Evolutionary conservation across 345 rosid species (phyloP), one percentile per base, ranked within the genome.

Genomic region (Rhizophora apiculata): DNA sequence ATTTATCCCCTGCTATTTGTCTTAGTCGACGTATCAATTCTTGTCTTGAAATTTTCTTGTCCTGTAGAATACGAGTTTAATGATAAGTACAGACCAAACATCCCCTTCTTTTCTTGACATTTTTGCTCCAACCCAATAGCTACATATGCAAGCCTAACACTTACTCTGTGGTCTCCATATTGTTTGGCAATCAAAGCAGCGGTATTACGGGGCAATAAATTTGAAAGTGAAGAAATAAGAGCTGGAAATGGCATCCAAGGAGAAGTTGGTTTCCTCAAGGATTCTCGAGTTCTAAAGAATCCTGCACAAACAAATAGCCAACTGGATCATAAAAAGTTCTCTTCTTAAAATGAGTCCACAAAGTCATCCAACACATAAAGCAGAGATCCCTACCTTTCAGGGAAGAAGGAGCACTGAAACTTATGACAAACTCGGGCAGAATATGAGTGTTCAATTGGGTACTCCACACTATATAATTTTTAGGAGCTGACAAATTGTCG

Each of bases 211-310:
- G 89, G 72, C 69, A 95, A 67, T 65, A 80, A 82, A 80, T 86
- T 80, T 0, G 93, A 85, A 6, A 95, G 83, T 36, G 82, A 82
- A 16, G 87, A 70, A 57, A 95, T 83, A 39, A 87, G 80, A 60
- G 78, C 77, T 36, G 90, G 83, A 73, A 91, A 87, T 6, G 90
- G 84, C 85, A 94, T 84, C 93, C 95, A 91, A 9, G 97, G 96
- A 2, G 92, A 89, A 71, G 76, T 87, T 58, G 86, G 83, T 52
- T 34, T 75, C 71, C 78, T 80, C 63, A 60, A 19, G 4, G 75
- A 39, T 20, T 76, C 84, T 52, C 67, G 76, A 62, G 21, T 62
- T 64, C 60, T 64, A 30, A 68, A 24, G 10, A 73, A 75, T 3
- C 83, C 88, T 87, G 70, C 60, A 54, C 21, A 61, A 65, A 62